Evolutionary conservation across 169 alveolate genomes (phyloP), one percentile per base, ranked within the genome.

Genomic region (Neospora caninum): DNA sequence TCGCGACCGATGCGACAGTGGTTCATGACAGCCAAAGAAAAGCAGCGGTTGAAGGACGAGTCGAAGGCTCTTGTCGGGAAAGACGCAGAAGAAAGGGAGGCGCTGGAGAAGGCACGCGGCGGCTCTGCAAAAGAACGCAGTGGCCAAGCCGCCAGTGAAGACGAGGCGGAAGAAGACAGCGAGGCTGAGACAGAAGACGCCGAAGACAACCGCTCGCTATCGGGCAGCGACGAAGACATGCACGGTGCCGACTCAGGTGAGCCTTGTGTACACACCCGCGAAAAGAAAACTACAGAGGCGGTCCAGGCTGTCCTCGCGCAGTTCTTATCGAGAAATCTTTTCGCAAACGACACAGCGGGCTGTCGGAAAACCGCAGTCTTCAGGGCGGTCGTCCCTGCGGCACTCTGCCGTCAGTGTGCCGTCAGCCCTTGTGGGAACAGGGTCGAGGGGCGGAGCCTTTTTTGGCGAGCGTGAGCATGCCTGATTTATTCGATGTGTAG

Each of bases 1-100:
- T 20, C 94, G 10, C 80, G 95, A 27, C 95, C 95, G 22, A 29
- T 31, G 70, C 83, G 94, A 38, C 80, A 93, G 88, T 93, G 95
- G 95, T 80, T 43, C 54, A 53, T 58, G 82, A 70, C 89, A 25
- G 78, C 84, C 34, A 31, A 49, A 16, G 93, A 93, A 25, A 93
- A 93, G 88, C 88, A 45, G 58, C 41, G 49, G 87, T 29, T 53
- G 70, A 58, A 88, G 80, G 73, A 82, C 20, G 88, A n/a, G 31
- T 82, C 92, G 54, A 92, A 83, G 34, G 83, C 88, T 38, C 42
- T 42, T 13, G 43, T 34, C 13, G 91, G 78, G 7, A 43, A 82
- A 31, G 89, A 82, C 54, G 70, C 34, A 22, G 70, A 45, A 45
- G 89, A 82, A 49, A 10, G 49, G 34, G 42, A 18, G 9, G 54